Evolutionary conservation across 805 yeast genomes (phyloP).

Genomic region (Saturnispora mendoncae): DNA sequence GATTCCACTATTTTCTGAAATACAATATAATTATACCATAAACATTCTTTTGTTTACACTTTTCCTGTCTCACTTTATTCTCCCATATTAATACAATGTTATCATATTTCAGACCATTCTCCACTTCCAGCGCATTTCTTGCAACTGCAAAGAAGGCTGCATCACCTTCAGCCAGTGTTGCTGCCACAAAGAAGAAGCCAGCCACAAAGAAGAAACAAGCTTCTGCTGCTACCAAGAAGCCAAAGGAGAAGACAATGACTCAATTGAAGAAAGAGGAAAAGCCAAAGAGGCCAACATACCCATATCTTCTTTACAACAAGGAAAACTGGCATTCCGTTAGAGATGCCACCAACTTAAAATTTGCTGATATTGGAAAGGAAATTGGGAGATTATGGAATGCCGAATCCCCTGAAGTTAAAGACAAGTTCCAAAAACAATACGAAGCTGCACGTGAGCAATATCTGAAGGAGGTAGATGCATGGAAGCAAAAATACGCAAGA

Average conservation of each 20-base stretch:
- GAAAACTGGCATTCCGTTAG: slow-evolving; percentile 12
- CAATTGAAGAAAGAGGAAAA: slow-evolving; percentile 14
- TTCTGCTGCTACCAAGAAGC: slow-evolving; percentile 5
- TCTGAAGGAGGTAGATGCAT: slow-evolving; percentile 14
- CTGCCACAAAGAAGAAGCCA: neutral
- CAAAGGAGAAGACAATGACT: slow-evolving; percentile 9
- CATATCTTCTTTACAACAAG: slow-evolving; percentile 16
- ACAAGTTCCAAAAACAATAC: slow-evolving; percentile 11
- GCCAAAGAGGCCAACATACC: slow-evolving; percentile 18
- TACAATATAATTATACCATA: too few relatives aligned
- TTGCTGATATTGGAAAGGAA: slow-evolving; percentile 7
- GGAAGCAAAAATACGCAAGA: slow-evolving; percentile 21
- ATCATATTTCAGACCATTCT: neutral
- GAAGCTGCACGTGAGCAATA: slow-evolving; percentile 10
- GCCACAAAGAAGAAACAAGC: neutral
- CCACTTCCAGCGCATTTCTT: neutral
- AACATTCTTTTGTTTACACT: neutral
- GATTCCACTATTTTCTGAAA: too few relatives aligned
- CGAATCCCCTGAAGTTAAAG: slow-evolving; percentile 16
- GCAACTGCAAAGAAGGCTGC: neutral
- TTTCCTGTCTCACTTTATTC: neutral
- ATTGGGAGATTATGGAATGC: slow-evolving; percentile 18
- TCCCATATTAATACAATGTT: too few relatives aligned
- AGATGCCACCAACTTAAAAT: neutral
- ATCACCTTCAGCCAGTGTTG: neutral